Evolutionary conservation across 805 yeast genomes (phyloP).

Genomic region (Nakazawaea siamensis): DNA sequence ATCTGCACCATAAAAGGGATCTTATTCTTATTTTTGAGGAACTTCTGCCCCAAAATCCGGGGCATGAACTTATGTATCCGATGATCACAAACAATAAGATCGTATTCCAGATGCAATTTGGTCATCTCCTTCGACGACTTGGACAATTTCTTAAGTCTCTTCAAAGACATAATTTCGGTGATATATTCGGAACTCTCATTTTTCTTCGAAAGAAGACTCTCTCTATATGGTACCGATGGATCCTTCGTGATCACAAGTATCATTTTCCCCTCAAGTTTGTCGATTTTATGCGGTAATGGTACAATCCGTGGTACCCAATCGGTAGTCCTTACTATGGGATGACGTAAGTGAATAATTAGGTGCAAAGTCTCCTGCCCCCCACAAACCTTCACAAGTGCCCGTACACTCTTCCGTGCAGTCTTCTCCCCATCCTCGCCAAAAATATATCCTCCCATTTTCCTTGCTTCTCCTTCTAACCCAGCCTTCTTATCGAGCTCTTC

Average conservation of each 20-base stretch:
- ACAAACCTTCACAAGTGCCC: no score
- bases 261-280: constrained; percentile 37
- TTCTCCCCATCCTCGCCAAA: constrained; percentile 12
- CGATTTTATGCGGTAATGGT: constrained; percentile 46
- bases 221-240: constrained; percentile 52
- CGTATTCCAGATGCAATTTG: constrained; percentile 51
- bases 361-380: no score
- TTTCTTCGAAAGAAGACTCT: constrained; percentile 36
- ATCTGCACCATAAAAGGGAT: constrained; percentile 63
- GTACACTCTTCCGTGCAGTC: constrained; percentile 17
- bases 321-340: constrained; percentile 32
- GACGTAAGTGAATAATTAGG: constrained; percentile 39
- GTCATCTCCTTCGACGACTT: constrained; percentile 35
- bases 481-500: no score
- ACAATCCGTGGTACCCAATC: constrained; percentile 52
- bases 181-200: constrained; percentile 55
- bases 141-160: constrained; percentile 41
- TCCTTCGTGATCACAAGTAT: constrained; percentile 66
- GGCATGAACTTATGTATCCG: constrained; percentile 58
- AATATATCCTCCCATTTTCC: no score
- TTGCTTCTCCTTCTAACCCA: no score
- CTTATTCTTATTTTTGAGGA: constrained; percentile 54
- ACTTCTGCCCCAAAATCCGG: constrained; percentile 45
- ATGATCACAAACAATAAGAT: constrained; percentile 61
- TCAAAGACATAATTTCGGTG: constrained; percentile 51